A percentile compares a stretch with the other conserved stretches of the same genome.
Conservation (phyloP, 345 rosid genomes). For the thale cress (Arabidopsis thaliana) region TAIR10.1 NC_003076.8:6831001-6831500, state of each 20-base stretch:
- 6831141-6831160: conserved; percentile 47
- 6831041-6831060: background rate
- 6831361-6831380: conserved; percentile 1
- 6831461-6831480: background rate
- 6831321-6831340: conserved; percentile 7
- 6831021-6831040: conserved; percentile 25
- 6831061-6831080: conserved; percentile 51
- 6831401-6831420: conserved; percentile 21
- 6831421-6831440: background rate
- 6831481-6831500: background rate
- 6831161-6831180: conserved; percentile 51
- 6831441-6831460: background rate
- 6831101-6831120: conserved; percentile 53
- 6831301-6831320: conserved; percentile 14
- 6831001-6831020: background rate
- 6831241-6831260: conserved; percentile 15
- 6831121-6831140: conserved; percentile 43
- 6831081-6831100: conserved; percentile 57
- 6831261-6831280: conserved; percentile 3
- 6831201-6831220: conserved; percentile 36
- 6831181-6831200: conserved; percentile 49
- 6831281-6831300: conserved; percentile 8
- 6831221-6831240: background rate
- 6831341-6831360: conserved; percentile 24
- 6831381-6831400: conserved; percentile 9